These are phyloP conservation scores for Chrysoporthe austroafricana DNA, from an alignment of 2,329 filamentous ascomycete species.

Conservation along the genomic window DNA sequence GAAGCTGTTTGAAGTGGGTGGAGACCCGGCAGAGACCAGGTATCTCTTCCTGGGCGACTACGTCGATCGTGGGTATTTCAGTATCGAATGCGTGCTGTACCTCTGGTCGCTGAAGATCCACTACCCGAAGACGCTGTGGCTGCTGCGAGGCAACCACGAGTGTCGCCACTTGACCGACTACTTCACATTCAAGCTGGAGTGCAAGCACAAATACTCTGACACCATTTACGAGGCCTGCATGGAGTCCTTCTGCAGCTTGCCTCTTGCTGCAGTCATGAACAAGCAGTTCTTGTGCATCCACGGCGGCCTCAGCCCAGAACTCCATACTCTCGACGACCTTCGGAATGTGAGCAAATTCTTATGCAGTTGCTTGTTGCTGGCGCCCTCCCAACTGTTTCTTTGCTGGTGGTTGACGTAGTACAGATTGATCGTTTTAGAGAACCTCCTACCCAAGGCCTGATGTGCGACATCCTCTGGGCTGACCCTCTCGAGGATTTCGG, in stretches of 20 bases:
- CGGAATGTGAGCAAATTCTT: slow-evolving; percentile 67
- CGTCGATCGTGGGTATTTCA: slow-evolving; percentile 97
- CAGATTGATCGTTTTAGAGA: slow-evolving; percentile 98
- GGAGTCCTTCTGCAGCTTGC: slow-evolving; percentile 94
- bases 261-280: slow-evolving; percentile 97
- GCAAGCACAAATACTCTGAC: slow-evolving; percentile 99
- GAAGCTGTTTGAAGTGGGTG: slow-evolving; percentile 98
- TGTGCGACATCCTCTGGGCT: slow-evolving; percentile 99
- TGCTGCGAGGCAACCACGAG: slow-evolving; percentile 97
- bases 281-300: slow-evolving; percentile 99
- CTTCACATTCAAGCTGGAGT: slow-evolving; percentile 99
- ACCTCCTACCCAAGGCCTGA: slow-evolving; percentile 93
- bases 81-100: slow-evolving; percentile 98
- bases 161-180: slow-evolving; percentile 99
- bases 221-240: slow-evolving; percentile 96
- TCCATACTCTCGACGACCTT: slow-evolving; percentile 93
- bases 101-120: slow-evolving; percentile 98
- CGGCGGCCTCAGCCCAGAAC: slow-evolving; percentile 90
- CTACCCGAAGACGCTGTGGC: slow-evolving; percentile 96
- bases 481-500: slow-evolving; percentile 98
- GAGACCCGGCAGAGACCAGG: slow-evolving; percentile 92
- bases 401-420: neutral
- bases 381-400: neutral
- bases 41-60: slow-evolving; percentile 98
- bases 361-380: slow-evolving; percentile 5